These are phyloP conservation scores for Mallotus repandus DNA, from an alignment of 441 rosid genomes.

Conservation along the genomic window DNA sequence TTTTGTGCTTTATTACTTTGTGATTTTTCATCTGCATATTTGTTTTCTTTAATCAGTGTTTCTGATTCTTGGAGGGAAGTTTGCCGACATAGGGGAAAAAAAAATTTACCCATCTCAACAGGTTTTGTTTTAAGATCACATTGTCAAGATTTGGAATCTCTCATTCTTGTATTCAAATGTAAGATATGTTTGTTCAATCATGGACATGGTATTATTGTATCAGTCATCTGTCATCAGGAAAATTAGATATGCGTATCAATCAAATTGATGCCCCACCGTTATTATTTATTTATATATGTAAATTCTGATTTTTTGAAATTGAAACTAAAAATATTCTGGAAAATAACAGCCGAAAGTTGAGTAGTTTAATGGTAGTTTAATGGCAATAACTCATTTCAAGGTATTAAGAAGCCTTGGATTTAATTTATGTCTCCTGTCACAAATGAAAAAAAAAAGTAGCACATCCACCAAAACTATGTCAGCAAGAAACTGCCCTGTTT, in stretches of 20 bases:
- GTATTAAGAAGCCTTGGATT: too few relatives aligned
- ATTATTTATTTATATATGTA: too few relatives aligned
- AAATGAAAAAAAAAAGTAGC: too few relatives aligned
- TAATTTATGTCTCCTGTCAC: too few relatives aligned
- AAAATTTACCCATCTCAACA: constrained; percentile 1
- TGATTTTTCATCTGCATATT: constrained; percentile 23
- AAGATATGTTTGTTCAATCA: constrained; percentile 20
- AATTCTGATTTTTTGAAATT: too few relatives aligned
- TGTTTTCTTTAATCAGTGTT: not conserved
- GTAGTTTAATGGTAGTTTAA: too few relatives aligned
- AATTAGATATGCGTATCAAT: not conserved
- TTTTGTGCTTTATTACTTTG: constrained; percentile 19
- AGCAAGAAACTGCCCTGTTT: too few relatives aligned
- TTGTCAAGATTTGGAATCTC: not conserved
- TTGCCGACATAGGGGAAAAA: constrained; percentile 22
- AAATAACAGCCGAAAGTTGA: too few relatives aligned
- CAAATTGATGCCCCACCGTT: constrained; percentile 8
- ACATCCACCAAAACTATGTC: too few relatives aligned
- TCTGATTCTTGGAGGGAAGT: constrained; percentile 9
- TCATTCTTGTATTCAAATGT: constrained; percentile 20
- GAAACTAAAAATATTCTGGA: too few relatives aligned
- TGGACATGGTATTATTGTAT: not conserved
- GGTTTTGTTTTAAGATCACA: constrained; percentile 19
- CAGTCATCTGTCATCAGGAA: not conserved
- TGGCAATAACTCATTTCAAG: too few relatives aligned